Conservation (phyloP, 176 grass and related monocot genomes). For the Ampelocalamus luodianensis region DNA sequence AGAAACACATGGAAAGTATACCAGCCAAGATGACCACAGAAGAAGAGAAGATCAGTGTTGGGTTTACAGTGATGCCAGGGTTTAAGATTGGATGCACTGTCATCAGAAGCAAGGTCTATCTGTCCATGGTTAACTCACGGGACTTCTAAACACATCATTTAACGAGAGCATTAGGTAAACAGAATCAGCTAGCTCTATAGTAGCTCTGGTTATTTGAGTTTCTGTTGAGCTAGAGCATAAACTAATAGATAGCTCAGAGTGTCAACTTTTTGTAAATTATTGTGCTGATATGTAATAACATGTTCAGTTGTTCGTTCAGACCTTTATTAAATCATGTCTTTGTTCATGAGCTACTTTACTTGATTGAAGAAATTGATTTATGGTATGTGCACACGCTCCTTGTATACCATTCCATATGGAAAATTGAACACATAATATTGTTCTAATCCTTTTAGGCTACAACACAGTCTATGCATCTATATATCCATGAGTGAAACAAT, state of each 20-base stretch:
- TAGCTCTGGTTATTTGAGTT: constrained; percentile 28
- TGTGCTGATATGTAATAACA: constrained; percentile 26
- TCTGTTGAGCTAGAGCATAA: constrained; percentile 12
- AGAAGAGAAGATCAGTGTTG: constrained; percentile 56
- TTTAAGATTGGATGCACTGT: constrained; percentile 81
- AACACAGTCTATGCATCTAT: constrained; percentile 36
- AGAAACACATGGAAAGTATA: constrained; percentile 76
- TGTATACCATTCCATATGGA: neutral
- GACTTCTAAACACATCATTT: constrained; percentile 20
- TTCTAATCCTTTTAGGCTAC: neutral
- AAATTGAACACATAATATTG: constrained; percentile 1
- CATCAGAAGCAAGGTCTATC: constrained; percentile 72
- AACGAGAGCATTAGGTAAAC: constrained; percentile 37
- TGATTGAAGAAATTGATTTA: neutral
- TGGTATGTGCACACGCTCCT: constrained; percentile 9
- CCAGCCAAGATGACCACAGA: constrained; percentile 40
- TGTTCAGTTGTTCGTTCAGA: constrained; percentile 7
- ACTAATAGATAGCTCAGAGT: constrained; percentile 37
- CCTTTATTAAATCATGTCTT: neutral
- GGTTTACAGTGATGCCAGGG: constrained; percentile 80
- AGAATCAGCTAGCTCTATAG: constrained; percentile 26
- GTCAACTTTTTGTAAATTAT: constrained; percentile 43
- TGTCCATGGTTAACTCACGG: constrained; percentile 24
- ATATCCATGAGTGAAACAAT: constrained; percentile 32
- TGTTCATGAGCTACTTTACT: constrained; percentile 3